These are phyloP conservation scores for Ilyonectria sp. DNA, from an alignment of 2,329 filamentous ascomycete genomes.

Conservation along the genomic window DNA sequence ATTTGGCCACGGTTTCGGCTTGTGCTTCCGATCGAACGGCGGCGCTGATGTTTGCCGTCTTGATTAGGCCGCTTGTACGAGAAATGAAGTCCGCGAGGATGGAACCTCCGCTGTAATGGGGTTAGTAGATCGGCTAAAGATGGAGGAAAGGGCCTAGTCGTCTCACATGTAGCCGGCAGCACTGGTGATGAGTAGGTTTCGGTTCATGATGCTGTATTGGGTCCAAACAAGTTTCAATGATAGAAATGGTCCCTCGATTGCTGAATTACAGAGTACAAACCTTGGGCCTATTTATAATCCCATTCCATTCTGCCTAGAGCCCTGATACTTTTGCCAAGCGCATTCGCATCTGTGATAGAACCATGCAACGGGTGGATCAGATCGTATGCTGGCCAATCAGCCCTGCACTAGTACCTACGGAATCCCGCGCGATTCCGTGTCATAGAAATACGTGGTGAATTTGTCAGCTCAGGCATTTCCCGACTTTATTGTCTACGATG, in stretches of 20 bases:
- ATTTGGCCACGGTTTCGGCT: conserved; percentile 48
- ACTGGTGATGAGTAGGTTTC: conserved; percentile 54
- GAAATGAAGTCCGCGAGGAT: conserved; percentile 52
- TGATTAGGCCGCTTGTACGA: conserved; percentile 41
- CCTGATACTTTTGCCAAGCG: too few relatives aligned
- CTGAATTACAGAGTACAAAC: background rate
- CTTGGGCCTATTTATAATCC: background rate
- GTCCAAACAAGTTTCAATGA: background rate
- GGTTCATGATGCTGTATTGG: conserved; percentile 28
- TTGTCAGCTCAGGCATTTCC: conserved; percentile 17
- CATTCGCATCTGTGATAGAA: too few relatives aligned
- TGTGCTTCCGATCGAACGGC: conserved; percentile 54
- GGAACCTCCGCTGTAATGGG: conserved; percentile 52
- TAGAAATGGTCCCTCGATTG: background rate
- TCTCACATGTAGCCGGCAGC: conserved; percentile 54
- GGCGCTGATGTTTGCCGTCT: conserved; percentile 47
- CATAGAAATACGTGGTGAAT: background rate
- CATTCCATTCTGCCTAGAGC: too few relatives aligned
- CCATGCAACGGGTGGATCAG: too few relatives aligned
- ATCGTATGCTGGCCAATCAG: background rate
- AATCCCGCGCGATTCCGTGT: conserved; percentile 39
- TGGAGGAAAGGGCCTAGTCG: background rate
- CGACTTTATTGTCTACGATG: too few relatives aligned
- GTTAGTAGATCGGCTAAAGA: conserved; percentile 4
- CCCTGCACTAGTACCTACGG: conserved; percentile 6